These are phyloP conservation scores for Hansfordia pulvinata DNA, from an alignment of 2,329 filamentous ascomycete genomes.

Conservation along the genomic window DNA sequence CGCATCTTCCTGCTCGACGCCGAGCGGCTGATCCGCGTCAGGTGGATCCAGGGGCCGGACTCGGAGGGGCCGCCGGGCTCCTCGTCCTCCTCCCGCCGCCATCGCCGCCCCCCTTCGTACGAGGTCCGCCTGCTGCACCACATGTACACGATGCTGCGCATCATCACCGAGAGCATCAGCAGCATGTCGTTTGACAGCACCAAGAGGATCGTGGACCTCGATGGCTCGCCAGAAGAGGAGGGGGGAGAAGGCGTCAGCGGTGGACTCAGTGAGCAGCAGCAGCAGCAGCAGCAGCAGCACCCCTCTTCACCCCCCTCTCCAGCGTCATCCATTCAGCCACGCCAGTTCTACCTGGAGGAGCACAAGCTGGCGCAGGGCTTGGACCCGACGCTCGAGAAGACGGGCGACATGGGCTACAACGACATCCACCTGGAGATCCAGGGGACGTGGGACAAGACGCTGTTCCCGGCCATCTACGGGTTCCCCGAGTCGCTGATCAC, in stretches of 20 bases:
- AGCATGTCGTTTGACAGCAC: too few relatives aligned
- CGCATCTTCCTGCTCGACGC: slow-evolving; percentile 4
- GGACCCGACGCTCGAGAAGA: slow-evolving; percentile 14
- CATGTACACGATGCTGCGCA: slow-evolving; percentile 29
- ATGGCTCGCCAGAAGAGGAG: too few relatives aligned
- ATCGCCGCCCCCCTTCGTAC: slow-evolving; percentile 23
- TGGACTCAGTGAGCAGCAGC: too few relatives aligned
- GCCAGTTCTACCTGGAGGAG: slow-evolving; percentile 15
- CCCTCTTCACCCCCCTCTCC: too few relatives aligned
- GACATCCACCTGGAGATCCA: slow-evolving; percentile 27
- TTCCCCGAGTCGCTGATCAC: slow-evolving; percentile 26
- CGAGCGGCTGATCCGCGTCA: background rate
- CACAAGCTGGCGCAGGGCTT: slow-evolving; percentile 13
- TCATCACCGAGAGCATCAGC: slow-evolving; percentile 27
- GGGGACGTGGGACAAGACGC: slow-evolving; percentile 22
- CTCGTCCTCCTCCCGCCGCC: slow-evolving; percentile 24
- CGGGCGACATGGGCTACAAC: slow-evolving; percentile 24
- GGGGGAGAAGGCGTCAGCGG: too few relatives aligned
- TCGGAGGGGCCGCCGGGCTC: slow-evolving; percentile 19
- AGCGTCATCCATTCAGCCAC: slow-evolving; percentile 7
- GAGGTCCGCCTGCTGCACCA: slow-evolving; percentile 29
- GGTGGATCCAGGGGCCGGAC: slow-evolving; percentile 1
- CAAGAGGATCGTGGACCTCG: too few relatives aligned
- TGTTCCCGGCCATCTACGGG: slow-evolving; percentile 30
- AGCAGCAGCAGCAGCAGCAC: background rate